These are phyloP conservation scores for Fonsecaea pugnacius DNA, from an alignment of 2,329 filamentous ascomycete genomes.

Conservation along the genomic window DNA sequence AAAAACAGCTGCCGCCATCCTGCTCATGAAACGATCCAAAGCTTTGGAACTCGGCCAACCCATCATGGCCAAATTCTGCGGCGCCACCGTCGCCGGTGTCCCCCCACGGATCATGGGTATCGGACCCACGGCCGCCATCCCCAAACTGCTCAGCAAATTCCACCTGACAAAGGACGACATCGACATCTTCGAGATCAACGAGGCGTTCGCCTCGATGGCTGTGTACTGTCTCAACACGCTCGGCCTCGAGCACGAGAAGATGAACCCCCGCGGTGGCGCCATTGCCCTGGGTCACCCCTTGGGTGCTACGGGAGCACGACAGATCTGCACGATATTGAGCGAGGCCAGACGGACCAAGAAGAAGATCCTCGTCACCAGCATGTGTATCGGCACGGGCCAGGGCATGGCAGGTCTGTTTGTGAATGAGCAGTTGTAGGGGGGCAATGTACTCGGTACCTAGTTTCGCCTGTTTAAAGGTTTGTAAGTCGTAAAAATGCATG, in stretches of 20 bases:
- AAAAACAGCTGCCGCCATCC: conserved; percentile 71
- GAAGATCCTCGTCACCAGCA: conserved; percentile 88
- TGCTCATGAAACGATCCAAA: conserved; percentile 93
- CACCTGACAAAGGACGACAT: conserved; percentile 78
- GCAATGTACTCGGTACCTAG: background rate
- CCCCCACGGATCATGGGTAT: conserved; percentile 87
- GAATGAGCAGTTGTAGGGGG: conserved; percentile 58
- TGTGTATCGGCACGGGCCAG: conserved; percentile 75
- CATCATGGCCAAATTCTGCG: conserved; percentile 92
- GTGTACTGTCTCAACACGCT: conserved; percentile 84
- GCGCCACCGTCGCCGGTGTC: conserved; percentile 85
- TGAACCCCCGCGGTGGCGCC: conserved; percentile 93
- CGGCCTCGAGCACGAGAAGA: conserved; percentile 66
- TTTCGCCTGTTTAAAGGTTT: background rate
- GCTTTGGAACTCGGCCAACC: conserved; percentile 85
- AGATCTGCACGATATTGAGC: conserved; percentile 89
- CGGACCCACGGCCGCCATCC: conserved; percentile 61
- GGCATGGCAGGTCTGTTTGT: conserved; percentile 70
- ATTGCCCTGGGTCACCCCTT: conserved; percentile 92
- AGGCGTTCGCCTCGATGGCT: conserved; percentile 97
- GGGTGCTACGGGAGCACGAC: conserved; percentile 83
- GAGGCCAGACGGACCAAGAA: conserved; percentile 83
- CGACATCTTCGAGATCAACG: conserved; percentile 92
- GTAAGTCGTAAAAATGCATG: no score
- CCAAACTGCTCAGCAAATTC: conserved; percentile 82